Conservation (phyloP, 2,329 filamentous ascomycete genomes). For the Cryphonectria japonica region DNA sequence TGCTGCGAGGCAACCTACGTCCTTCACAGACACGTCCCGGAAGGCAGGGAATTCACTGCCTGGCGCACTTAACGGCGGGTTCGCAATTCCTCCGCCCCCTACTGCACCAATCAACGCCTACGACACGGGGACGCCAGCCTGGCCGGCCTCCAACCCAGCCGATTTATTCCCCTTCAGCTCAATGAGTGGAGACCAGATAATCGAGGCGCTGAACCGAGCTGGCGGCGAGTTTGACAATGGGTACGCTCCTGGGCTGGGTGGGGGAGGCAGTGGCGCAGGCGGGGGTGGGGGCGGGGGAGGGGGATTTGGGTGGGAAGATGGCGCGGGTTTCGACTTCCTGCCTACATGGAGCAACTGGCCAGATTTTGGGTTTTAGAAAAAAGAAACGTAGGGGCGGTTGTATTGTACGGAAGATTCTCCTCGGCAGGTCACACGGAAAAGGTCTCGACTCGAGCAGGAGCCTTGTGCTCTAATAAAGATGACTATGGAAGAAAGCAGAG, state of each 20-base stretch:
- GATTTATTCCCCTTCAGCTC: slow-evolving; percentile 65
- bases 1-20: neutral
- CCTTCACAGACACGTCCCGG: slow-evolving; percentile 7
- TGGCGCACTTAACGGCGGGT: slow-evolving; percentile 12
- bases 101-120: slow-evolving; percentile 32
- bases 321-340: slow-evolving; percentile 61
- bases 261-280: slow-evolving; percentile 51
- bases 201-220: slow-evolving; percentile 66
- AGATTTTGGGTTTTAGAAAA: slow-evolving; percentile 44
- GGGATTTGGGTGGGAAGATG: slow-evolving; percentile 59
- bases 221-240: slow-evolving; percentile 61
- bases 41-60: neutral
- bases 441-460: neutral
- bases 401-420: neutral
- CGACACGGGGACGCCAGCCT: slow-evolving; percentile 34
- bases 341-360: slow-evolving; percentile 48
- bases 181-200: slow-evolving; percentile 72
- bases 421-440: neutral
- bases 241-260: slow-evolving; percentile 52
- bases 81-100: slow-evolving; percentile 29
- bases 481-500: neutral
- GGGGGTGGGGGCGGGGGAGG: slow-evolving; percentile 46
- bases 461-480: neutral
- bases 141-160: slow-evolving; percentile 43
- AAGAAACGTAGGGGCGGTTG: neutral